Evolutionary conservation across 306 rosid species (phyloP).

Genomic region (Citrullus mucosospermus): DNA sequence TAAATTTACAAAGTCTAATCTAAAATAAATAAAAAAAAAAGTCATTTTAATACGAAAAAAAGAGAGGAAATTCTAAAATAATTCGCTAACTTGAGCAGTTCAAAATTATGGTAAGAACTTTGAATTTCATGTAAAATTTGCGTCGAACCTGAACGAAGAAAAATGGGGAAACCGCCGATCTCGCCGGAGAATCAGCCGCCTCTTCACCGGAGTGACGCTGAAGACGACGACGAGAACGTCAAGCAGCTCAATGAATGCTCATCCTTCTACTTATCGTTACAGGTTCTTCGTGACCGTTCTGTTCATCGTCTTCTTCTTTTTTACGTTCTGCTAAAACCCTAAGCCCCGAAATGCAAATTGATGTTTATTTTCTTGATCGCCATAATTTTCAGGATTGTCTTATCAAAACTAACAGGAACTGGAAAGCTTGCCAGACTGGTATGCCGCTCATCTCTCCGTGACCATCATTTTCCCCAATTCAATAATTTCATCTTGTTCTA

Average conservation of each 20-base stretch:
- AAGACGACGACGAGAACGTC: constrained; percentile 68
- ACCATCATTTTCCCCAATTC: not conserved
- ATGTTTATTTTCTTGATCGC: not conserved
- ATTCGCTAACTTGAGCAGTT: not conserved
- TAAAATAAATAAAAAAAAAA: too few species aligned
- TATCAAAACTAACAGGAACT: constrained; percentile 43
- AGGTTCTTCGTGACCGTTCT: constrained; percentile 26
- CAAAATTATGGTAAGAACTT: not conserved
- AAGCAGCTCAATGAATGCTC: constrained; percentile 74
- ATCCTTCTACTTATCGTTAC: constrained; percentile 48
- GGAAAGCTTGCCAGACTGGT: constrained; percentile 80
- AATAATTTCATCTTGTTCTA: not conserved
- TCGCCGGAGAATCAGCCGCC: constrained; percentile 13
- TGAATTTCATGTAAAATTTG: not conserved
- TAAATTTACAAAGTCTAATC: too few species aligned
- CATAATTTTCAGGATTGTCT: constrained; percentile 52
- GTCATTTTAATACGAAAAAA: too few species aligned
- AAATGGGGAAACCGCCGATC: not conserved
- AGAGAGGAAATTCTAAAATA: not conserved
- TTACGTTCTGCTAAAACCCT: constrained; percentile 23
- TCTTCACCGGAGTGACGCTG: constrained; percentile 40
- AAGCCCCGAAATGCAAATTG: constrained; percentile 12
- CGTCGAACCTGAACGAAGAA: not conserved
- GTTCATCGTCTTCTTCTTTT: not conserved
- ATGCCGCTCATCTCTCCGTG: not conserved